phyloP scores from a whole-genome alignment of 2,329 filamentous ascomycete species.

The Endothia cerciana region DNA sequence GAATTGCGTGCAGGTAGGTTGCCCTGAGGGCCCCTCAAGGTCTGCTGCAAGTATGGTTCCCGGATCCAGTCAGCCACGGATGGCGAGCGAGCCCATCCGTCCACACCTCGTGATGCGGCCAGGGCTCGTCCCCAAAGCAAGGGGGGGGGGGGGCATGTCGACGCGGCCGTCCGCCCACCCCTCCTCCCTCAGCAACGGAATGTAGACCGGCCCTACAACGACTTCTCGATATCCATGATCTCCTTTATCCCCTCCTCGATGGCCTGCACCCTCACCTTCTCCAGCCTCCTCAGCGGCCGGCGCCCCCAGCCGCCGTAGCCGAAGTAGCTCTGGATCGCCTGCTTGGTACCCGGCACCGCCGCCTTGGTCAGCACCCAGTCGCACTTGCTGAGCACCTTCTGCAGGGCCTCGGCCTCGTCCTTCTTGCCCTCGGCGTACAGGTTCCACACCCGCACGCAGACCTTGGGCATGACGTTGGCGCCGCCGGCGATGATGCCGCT shows the following conservation, averaged over 20 bases:
- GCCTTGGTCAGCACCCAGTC: constrained; percentile 85
- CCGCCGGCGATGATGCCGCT: constrained; percentile 85
- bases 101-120: no score
- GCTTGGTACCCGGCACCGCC: constrained; percentile 85
- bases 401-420: constrained; percentile 74
- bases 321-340: constrained; percentile 77
- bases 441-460: constrained; percentile 78
- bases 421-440: constrained; percentile 73
- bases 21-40: not conserved
- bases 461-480: constrained; percentile 83
- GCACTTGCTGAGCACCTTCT: constrained; percentile 76
- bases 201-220: no score
- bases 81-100: no score
- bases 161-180: constrained; percentile 42
- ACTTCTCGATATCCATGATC: constrained; percentile 68
- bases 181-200: no score
- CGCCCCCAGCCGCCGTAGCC: constrained; percentile 81
- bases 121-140: no score
- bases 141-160: no score
- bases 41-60: not conserved
- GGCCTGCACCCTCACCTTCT: constrained; percentile 55
- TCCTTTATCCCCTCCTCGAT: constrained; percentile 63
- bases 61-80: no score
- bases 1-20: not conserved
- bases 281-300: constrained; percentile 69